These are phyloP conservation scores for Pseudogymnoascus sp. DNA, from an alignment of 2,329 filamentous ascomycete genomes.

Conservation along the genomic window DNA sequence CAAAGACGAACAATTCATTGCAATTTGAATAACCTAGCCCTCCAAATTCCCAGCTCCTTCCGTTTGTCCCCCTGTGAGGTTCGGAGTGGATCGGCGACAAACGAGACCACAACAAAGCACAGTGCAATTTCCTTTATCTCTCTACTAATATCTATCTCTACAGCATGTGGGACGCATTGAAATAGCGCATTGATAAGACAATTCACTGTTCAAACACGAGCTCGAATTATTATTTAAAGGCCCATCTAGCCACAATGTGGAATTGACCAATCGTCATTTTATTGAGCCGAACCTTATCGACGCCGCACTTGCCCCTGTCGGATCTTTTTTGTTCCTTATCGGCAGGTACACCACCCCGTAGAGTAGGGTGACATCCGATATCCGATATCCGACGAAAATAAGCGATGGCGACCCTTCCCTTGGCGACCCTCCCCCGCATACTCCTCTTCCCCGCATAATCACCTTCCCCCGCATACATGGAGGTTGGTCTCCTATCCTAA, in stretches of 20 bases:
- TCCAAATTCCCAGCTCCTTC: background rate
- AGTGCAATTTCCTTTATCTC: background rate
- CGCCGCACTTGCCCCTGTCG: background rate
- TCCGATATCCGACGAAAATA: background rate
- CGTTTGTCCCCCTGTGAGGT: background rate
- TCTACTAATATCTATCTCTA: background rate
- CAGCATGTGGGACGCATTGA: background rate
- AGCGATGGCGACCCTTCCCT: background rate
- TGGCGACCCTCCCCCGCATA: conserved; percentile 2
- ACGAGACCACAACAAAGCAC: background rate
- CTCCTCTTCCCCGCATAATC: background rate
- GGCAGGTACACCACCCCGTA: too few relatives aligned
- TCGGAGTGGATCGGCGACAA: background rate
- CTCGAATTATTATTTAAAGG: background rate
- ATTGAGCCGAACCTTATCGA: background rate
- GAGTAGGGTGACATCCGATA: background rate
- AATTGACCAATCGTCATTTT: background rate
- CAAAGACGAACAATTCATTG: background rate
- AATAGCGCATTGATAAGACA: background rate
- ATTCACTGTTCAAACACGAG: background rate
- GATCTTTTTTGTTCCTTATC: background rate
- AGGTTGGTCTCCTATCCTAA: background rate
- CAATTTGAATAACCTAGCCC: background rate
- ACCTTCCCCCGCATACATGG: background rate
- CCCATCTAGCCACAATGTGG: background rate